A percentile compares a stretch with the other conserved stretches of the same genome.
phyloP scores from a whole-genome alignment of 2,329 filamentous ascomycete species.

The Fusarium abutilonis region DNA sequence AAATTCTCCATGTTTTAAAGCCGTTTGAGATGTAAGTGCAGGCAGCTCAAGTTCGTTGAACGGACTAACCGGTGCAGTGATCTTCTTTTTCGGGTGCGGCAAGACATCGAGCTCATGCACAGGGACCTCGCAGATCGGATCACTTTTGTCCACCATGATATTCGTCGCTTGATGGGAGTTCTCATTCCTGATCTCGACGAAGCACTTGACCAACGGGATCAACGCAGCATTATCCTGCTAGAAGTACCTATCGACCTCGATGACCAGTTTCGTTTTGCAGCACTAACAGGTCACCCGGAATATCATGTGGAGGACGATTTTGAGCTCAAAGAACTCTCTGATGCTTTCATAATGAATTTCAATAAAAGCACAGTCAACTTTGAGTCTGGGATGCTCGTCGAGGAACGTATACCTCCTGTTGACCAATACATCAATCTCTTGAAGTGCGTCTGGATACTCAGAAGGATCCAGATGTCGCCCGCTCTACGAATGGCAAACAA shows the following conservation, averaged over 20 bases:
- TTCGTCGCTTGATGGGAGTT: conserved; percentile 42
- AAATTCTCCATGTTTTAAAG: conserved; percentile 48
- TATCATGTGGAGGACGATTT: conserved; percentile 38
- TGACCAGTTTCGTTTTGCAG: conserved; percentile 39
- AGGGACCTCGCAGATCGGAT: conserved; percentile 41
- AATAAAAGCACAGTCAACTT: conserved; percentile 43
- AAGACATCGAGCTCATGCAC: conserved; percentile 45
- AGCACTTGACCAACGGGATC: conserved; percentile 37
- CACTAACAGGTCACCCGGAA: conserved; percentile 36
- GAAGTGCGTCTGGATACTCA: conserved; percentile 49
- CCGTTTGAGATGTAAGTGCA: conserved; percentile 51
- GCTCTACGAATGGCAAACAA: conserved; percentile 16
- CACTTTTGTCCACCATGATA: conserved; percentile 35
- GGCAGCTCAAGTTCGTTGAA: not conserved
- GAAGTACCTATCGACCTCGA: conserved; percentile 40
- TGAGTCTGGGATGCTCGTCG: conserved; percentile 42
- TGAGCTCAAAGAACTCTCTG: conserved; percentile 44
- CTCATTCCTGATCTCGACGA: conserved; percentile 43
- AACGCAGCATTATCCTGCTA: conserved; percentile 19
- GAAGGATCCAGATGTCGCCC: conserved; percentile 32
- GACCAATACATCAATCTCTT: conserved; percentile 48
- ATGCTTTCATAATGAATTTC: conserved; percentile 48
- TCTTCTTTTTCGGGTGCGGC: conserved; percentile 45
- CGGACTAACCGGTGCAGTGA: conserved; percentile 41
- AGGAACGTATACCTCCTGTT: conserved; percentile 37